Conservation (phyloP, 31 red algal genomes). For the Endocladia muricata region DNA sequence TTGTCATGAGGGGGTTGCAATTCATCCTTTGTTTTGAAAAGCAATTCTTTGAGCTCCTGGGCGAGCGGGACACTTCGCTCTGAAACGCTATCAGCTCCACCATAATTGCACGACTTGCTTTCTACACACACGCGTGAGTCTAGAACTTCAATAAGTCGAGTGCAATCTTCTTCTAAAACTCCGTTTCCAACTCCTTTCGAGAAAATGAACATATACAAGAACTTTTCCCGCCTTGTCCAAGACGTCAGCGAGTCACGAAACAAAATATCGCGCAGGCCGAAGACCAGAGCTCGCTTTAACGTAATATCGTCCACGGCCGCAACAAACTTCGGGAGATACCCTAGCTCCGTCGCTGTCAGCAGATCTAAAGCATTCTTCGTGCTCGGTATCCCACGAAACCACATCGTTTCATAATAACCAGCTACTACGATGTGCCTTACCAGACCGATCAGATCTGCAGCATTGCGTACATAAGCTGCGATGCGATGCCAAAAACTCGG, state of each 20-base stretch:
- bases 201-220: not conserved
- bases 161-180: not conserved
- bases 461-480: not conserved
- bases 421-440: not conserved
- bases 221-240: not conserved
- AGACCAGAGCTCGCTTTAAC: not conserved
- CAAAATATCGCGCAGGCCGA: not conserved
- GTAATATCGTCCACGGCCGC: not conserved
- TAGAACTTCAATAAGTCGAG: not conserved
- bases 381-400: not conserved
- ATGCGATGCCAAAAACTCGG: not conserved
- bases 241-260: not conserved
- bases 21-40: not conserved
- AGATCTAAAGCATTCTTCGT: not conserved
- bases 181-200: not conserved
- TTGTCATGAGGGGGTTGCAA: too few species aligned
- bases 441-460: not conserved
- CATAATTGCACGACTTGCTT: not conserved
- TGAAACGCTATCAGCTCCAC: not conserved
- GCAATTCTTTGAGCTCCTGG: not conserved
- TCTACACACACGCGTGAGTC: not conserved
- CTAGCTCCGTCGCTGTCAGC: not conserved
- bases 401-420: not conserved
- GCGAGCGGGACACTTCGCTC: not conserved
- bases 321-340: not conserved